Evolutionary conservation across 2,329 filamentous ascomycete genomes (phyloP), one percentile per base, ranked within the genome.

Genomic region (Graphilbum ipis-grandicollis): DNA sequence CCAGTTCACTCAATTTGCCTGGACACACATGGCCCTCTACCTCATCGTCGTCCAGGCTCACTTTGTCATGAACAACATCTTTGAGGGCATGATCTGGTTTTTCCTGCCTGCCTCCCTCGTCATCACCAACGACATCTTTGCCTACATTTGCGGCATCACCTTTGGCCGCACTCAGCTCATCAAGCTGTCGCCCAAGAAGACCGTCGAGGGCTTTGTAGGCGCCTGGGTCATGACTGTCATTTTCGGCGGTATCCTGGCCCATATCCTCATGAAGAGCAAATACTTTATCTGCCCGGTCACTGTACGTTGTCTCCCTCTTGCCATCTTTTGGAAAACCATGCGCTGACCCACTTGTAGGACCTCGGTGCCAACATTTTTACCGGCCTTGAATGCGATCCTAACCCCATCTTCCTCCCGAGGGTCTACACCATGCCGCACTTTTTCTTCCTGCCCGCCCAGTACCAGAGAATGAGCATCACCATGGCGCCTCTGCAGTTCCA

Each of bases 61-160:
- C 56, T 98, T 98, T 57, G 84, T 96, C 62, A 96, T 98, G 83
- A 98, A 98, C 69, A 98, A 98, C 59, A 80, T 98, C 46, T 92
- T 98, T 49, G 90, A 98, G 62, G 90, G 90, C 62, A 85, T 98
- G 81, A 93, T 98, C 55, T 98, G 90, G 90, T 96, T 98, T 67
- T 94, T 96, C 69, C 62, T 98, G 32, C 90, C 90, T 8, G 86
- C 84, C 8, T 79, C 84, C 37, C 71, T 98, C 48, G 90, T 98
- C 55, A 93, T 98, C 54, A 94, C 83, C 44, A 98, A 98, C 57
- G 90, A 98, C 54, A 98, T 98, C 45, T 96, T 92, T 51, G 90
- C 90, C 49, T 98, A 98, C 56, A 75, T 98, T 43, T 94, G 86
- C 56, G 90, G 90, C 42, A 96, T 98, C 52, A 88, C 86, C 18